Conservation (phyloP, 257 asterid genomes). For the Jasminum sambac region DNA sequence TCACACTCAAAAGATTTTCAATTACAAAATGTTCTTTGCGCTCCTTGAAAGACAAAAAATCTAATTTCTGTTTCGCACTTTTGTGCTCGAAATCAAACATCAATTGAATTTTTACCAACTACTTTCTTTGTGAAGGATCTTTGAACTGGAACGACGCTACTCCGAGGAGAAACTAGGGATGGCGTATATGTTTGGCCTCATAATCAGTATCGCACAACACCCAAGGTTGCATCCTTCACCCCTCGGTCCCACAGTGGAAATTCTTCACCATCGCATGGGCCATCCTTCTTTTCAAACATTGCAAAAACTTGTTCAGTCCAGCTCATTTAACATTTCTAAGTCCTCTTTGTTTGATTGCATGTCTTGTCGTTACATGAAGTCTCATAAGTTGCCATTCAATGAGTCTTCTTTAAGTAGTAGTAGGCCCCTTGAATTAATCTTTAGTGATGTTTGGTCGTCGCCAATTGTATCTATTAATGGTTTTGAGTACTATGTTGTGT, state of each 20-base stretch:
- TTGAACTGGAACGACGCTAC: background rate
- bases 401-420: background rate
- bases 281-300: background rate
- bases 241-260: background rate
- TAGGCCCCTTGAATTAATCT: background rate
- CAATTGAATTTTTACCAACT: background rate
- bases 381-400: background rate
- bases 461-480: background rate
- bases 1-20: background rate
- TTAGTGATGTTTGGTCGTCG: background rate
- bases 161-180: background rate
- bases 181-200: background rate
- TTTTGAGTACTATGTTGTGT: background rate
- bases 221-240: background rate
- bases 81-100: background rate
- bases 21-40: background rate
- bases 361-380: background rate
- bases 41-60: background rate
- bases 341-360: background rate
- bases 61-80: background rate
- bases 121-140: background rate
- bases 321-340: background rate
- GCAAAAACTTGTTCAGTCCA: background rate
- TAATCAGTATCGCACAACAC: background rate
- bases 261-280: background rate